phyloP scores from a whole-genome alignment of 2,329 filamentous ascomycete genomes.

The Ascochyta viciae-villosae region DNA sequence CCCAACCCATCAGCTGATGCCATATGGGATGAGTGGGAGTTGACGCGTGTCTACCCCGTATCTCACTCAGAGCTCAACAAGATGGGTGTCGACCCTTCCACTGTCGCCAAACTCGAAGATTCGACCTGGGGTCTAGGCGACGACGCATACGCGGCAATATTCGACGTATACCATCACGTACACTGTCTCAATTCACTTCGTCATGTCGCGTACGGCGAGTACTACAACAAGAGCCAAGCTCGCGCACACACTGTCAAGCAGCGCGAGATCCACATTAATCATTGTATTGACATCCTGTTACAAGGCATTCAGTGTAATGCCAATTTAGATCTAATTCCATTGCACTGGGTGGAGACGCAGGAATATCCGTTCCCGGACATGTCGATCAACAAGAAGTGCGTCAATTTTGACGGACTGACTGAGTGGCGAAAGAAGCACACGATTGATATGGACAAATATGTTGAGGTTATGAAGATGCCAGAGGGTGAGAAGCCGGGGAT shows the following conservation, averaged over 20 bases:
- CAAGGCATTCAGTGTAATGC: slow-evolving; percentile 20
- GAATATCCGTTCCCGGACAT: slow-evolving; percentile 15
- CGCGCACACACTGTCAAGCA: slow-evolving; percentile 16
- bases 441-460: slow-evolving; percentile 28
- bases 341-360: slow-evolving; percentile 25
- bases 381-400: slow-evolving; percentile 26
- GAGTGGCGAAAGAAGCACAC: slow-evolving; percentile 22
- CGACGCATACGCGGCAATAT: slow-evolving; percentile 21
- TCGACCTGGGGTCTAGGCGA: slow-evolving; percentile 17
- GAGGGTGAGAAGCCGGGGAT: slow-evolving; percentile 16
- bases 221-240: slow-evolving; percentile 18
- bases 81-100: slow-evolving; percentile 16
- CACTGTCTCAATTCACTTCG: slow-evolving; percentile 24
- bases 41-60: slow-evolving; percentile 20
- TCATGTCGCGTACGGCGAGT: slow-evolving; percentile 17
- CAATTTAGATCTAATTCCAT: slow-evolving; percentile 21
- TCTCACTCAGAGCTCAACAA: slow-evolving; percentile 10
- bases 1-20: slow-evolving; percentile 18
- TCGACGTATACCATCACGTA: slow-evolving; percentile 24
- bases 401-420: slow-evolving; percentile 23
- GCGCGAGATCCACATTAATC: slow-evolving; percentile 22
- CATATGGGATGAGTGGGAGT: slow-evolving; percentile 22
- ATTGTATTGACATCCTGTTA: slow-evolving; percentile 21
- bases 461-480: slow-evolving; percentile 23
- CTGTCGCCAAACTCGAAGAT: slow-evolving; percentile 14